Evolutionary conservation across 306 rosid genomes (phyloP), one percentile per base, ranked within the genome.

Genomic region (Ochetophila trinervis): DNA sequence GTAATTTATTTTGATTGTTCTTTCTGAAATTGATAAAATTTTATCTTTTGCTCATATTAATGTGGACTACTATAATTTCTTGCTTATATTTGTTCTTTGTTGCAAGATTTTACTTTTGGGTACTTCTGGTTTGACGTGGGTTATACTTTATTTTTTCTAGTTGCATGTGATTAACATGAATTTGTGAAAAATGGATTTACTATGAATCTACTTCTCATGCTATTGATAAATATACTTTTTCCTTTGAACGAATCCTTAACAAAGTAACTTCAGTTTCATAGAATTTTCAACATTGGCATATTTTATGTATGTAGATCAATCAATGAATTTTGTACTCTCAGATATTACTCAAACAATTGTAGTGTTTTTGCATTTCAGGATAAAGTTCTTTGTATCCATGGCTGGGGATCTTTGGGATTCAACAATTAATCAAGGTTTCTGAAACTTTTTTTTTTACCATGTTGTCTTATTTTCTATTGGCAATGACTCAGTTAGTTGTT

Each of bases 321-420:
- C 14, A 23, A 51, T 55, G 57, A 23, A 51, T 54, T 36, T 12
- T 53, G 15, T 67, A 27, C 32, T 65, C 36, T 69, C 58, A 24
- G 21, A 22, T 67, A 52, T 47, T 53, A 51, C 13, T 16, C 61
- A 14, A 17, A 59, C 60, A 48, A 45, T 60, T 35, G 34, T 12
- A 21, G 35, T 55, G 23, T 53, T 57, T 1, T 66, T 67, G 58
- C 48, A 19, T 74, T 70, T 71, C 87, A 85, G 90, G 90, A 27
- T 53, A 40, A 74, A 63, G 55, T 65, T 14, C 65, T 64, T 68
- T 53, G 15, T 53, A 34, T 63, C 75, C 87, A 87, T 84, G 97
- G 95, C 56, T 71, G 78, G 75, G 80, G 87, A 85, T 84, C 83
- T 84, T 2, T 87, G 97, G 97, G 70, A 80, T 74, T 68, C 84